These are phyloP conservation scores for Hyphodiscus sp. DNA, from an alignment of 2,329 filamentous ascomycete genomes.

Conservation along the genomic window DNA sequence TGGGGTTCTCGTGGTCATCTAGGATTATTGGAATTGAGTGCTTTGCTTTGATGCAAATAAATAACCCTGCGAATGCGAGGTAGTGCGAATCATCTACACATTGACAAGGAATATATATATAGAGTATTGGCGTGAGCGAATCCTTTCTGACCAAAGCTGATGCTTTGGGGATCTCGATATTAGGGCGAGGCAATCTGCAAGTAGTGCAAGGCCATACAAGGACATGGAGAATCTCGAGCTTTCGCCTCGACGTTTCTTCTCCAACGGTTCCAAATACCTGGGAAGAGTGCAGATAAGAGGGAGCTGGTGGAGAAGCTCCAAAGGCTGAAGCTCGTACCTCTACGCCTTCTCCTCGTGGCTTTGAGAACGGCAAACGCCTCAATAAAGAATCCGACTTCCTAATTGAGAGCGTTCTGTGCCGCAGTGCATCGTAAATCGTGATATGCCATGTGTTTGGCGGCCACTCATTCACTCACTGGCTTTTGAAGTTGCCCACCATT, in stretches of 20 bases:
- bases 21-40: slow-evolving; percentile 15
- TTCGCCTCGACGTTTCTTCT: neutral
- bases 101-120: neutral
- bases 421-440: neutral
- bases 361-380: neutral
- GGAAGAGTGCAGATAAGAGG: slow-evolving; percentile 5
- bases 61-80: slow-evolving; percentile 15
- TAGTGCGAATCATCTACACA: slow-evolving; percentile 15
- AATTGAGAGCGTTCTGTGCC: neutral
- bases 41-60: slow-evolving; percentile 8
- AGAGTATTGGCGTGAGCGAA: neutral
- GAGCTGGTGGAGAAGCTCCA: slow-evolving; percentile 2
- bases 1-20: slow-evolving; percentile 21
- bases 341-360: neutral
- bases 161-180: neutral
- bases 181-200: neutral
- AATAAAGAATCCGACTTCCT: neutral
- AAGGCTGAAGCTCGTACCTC: neutral
- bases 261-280: slow-evolving; percentile 2
- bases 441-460: slow-evolving; percentile 3
- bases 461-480: neutral
- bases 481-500: neutral
- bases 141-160: neutral
- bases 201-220: neutral
- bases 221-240: neutral